phyloP scores from a whole-genome alignment of 345 rosid species.

The Aquilaria malaccensis region DNA sequence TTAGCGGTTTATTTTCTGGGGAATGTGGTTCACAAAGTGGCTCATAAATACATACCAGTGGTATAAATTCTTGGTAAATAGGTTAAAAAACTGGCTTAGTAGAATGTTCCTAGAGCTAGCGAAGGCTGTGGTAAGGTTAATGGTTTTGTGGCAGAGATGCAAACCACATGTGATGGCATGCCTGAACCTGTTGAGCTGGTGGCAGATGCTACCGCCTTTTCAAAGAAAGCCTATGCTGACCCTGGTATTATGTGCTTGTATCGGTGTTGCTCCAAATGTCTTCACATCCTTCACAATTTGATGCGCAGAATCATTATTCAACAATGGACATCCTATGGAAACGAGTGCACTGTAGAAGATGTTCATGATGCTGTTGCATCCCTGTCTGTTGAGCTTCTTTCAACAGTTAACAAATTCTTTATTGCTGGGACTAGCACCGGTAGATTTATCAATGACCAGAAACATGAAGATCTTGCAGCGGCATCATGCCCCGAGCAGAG shows the following conservation, averaged over 20 bases:
- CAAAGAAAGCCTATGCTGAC: conserved; percentile 23
- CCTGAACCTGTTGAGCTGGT: conserved; percentile 12
- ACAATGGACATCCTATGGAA: conserved; percentile 31
- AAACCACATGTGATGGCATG: conserved; percentile 12
- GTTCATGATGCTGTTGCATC: conserved; percentile 67
- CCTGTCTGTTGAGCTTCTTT: conserved; percentile 57
- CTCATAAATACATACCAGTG: too few relatives aligned
- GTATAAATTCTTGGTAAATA: too few relatives aligned
- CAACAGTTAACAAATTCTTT: conserved; percentile 45
- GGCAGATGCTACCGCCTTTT: conserved; percentile 13
- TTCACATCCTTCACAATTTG: conserved; percentile 34
- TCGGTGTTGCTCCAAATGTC: conserved; percentile 61
- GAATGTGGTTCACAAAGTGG: too few relatives aligned
- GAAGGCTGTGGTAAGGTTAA: conserved; percentile 18
- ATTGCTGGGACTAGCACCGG: conserved; percentile 18
- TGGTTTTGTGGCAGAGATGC: conserved; percentile 5
- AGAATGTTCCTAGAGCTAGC: conserved; percentile 8
- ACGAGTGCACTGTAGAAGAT: conserved; percentile 42
- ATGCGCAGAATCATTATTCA: conserved; percentile 44
- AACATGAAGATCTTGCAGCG: conserved; percentile 16
- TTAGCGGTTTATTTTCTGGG: too few relatives aligned
- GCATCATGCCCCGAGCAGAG: conserved; percentile 16
- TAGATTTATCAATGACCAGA: conserved; percentile 21
- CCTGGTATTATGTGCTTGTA: conserved; percentile 43
- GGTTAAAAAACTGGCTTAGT: too few relatives aligned